Evolutionary conservation across 1,284 basidiomycete species (phyloP).

Genomic region (Hemileia vastatrix): DNA sequence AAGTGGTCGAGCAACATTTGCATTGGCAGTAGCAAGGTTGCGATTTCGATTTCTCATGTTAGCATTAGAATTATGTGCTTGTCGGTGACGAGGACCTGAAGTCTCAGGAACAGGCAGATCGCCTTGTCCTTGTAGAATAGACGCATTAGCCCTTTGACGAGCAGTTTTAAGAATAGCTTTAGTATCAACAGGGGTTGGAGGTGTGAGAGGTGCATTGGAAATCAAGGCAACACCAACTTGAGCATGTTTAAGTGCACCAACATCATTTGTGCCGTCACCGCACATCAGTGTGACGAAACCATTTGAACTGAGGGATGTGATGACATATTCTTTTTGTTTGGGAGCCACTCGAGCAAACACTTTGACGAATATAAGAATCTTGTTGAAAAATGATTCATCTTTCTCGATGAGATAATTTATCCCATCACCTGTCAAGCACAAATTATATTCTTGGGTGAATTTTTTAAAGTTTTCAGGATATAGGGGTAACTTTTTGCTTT

Average conservation of each 20-base stretch:
- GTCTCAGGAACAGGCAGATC: too few species aligned
- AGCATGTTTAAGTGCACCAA: conserved; percentile 42
- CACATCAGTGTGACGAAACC: conserved; percentile 28
- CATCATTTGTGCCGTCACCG: conserved; percentile 45
- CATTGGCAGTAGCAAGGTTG: too few species aligned
- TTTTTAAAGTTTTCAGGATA: background rate
- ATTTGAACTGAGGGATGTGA: conserved; percentile 37
- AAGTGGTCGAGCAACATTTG: too few species aligned
- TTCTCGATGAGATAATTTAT: conserved; percentile 41
- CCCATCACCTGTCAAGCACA: conserved; percentile 41
- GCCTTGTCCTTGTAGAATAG: too few species aligned
- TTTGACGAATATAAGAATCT: conserved; percentile 41
- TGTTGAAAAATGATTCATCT: conserved; percentile 41
- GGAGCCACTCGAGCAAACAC: conserved; percentile 45
- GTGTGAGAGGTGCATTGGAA: too few species aligned
- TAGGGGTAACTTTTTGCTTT: too few species aligned
- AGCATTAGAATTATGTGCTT: conserved; percentile 31
- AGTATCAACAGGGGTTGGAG: too few species aligned
- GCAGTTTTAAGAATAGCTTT: too few species aligned
- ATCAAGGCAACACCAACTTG: conserved; percentile 43
- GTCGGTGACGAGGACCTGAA: too few species aligned
- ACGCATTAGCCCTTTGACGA: too few species aligned
- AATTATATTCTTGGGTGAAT: conserved; percentile 29
- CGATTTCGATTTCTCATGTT: too few species aligned
- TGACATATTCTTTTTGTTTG: conserved; percentile 39